A percentile compares a stretch with the other conserved stretches of the same genome.
Conservation (phyloP, 257 asterid species). For the Verbascum thapsus region DNA sequence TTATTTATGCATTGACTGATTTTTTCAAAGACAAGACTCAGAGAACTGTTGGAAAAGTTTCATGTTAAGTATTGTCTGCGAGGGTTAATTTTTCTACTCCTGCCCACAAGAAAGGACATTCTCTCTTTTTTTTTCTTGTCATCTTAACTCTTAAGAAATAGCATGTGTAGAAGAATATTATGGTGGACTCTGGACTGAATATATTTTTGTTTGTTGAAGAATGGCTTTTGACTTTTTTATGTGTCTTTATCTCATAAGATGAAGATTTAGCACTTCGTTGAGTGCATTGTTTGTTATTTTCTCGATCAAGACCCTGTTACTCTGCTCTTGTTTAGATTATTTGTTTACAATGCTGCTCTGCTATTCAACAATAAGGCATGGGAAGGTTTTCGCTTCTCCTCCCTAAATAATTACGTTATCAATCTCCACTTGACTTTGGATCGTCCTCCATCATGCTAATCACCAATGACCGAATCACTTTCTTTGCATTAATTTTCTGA, state of each 20-base stretch:
- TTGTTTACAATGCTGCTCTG: too few species aligned
- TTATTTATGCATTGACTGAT: not conserved
- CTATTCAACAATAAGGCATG: too few species aligned
- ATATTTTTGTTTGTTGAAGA: not conserved
- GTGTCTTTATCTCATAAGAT: not conserved
- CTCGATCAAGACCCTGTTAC: too few species aligned
- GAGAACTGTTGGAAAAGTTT: slow-evolving; percentile 3
- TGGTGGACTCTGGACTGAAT: slow-evolving; percentile 9
- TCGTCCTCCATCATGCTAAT: not conserved
- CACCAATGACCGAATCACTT: not conserved
- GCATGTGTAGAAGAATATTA: slow-evolving; percentile 10
- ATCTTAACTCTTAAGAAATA: not conserved
- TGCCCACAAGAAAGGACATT: not conserved
- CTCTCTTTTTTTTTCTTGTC: not conserved
- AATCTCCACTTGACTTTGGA: not conserved
- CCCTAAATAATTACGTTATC: too few species aligned
- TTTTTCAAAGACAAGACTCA: not conserved
- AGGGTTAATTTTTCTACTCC: not conserved
- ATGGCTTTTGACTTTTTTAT: not conserved
- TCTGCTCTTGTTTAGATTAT: too few species aligned
- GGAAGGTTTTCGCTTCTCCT: too few species aligned
- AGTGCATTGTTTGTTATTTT: too few species aligned
- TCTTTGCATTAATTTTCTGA: not conserved
- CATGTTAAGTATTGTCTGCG: not conserved
- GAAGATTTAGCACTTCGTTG: not conserved